Evolutionary conservation across 768 basidiomycete genomes (phyloP).

Genomic region (Pilatotrama ljubarskyi): DNA sequence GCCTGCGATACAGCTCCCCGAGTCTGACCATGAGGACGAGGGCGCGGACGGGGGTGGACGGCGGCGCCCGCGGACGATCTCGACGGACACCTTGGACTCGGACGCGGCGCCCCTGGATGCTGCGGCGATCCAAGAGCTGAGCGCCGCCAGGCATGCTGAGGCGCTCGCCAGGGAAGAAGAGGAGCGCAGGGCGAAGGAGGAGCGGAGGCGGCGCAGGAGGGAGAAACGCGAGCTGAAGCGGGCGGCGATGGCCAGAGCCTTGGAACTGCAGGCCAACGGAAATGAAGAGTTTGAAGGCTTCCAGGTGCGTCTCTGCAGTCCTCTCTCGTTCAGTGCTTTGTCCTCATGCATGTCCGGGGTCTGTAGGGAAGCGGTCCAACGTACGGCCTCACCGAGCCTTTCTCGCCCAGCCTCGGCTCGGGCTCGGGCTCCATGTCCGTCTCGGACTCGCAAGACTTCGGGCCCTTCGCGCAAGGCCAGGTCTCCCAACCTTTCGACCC

Average conservation of each 20-base stretch:
- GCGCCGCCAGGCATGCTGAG: conserved; percentile 42
- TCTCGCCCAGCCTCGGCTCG: conserved; percentile 17
- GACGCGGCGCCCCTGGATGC: conserved; percentile 69
- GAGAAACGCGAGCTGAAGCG: conserved; percentile 48
- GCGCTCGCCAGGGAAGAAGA: conserved; percentile 39
- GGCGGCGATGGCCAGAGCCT: conserved; percentile 40
- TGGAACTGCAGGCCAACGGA: conserved; percentile 28
- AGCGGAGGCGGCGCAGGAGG: conserved; percentile 47
- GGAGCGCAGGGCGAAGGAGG: conserved; percentile 43
- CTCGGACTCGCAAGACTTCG: conserved; percentile 32
- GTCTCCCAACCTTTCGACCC: conserved; percentile 30
- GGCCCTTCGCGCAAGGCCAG: conserved; percentile 29
- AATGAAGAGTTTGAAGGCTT: conserved; percentile 62
- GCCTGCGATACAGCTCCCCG: conserved; percentile 55
- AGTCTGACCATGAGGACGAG: conserved; percentile 42
- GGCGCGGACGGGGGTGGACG: background rate
- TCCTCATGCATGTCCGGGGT: background rate
- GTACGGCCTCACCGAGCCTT: background rate
- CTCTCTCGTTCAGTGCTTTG: background rate
- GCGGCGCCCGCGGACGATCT: conserved; percentile 24
- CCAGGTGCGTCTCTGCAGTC: conserved; percentile 44
- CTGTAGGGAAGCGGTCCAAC: conserved; percentile 28
- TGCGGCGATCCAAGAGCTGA: conserved; percentile 53
- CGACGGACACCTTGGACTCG: conserved; percentile 57
- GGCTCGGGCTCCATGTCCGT: conserved; percentile 19